A percentile compares a stretch with the other conserved stretches of the same genome.
These are phyloP conservation scores for Byssochlamys sp. DNA, from an alignment of 2,329 filamentous ascomycete genomes.

Conservation along the genomic window DNA sequence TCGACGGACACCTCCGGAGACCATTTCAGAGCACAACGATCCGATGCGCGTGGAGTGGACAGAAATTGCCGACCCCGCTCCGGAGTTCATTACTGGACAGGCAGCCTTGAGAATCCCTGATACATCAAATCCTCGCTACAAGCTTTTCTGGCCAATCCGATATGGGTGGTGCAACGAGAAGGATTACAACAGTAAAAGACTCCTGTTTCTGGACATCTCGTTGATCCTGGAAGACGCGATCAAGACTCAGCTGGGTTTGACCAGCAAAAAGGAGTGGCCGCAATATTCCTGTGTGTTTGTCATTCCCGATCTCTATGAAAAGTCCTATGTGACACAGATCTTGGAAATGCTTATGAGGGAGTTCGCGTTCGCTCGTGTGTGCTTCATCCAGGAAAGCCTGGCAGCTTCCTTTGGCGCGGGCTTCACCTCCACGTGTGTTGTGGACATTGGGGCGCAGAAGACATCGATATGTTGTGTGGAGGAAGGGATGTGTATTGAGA, in stretches of 20 bases:
- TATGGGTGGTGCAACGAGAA: slow-evolving; percentile 82
- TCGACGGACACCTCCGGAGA: slow-evolving; percentile 68
- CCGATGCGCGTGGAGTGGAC: slow-evolving; percentile 93
- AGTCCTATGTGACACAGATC: slow-evolving; percentile 75
- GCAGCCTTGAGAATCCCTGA: slow-evolving; percentile 81
- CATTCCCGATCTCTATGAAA: slow-evolving; percentile 93
- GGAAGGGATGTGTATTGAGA: slow-evolving; percentile 87
- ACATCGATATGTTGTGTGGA: slow-evolving; percentile 95
- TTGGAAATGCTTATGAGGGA: slow-evolving; percentile 78
- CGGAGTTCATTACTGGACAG: slow-evolving; percentile 69
- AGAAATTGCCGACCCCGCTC: slow-evolving; percentile 59
- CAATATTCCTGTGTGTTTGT: slow-evolving; percentile 96
- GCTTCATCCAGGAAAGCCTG: slow-evolving; percentile 91
- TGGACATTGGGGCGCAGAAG: slow-evolving; percentile 94
- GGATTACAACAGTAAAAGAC: slow-evolving; percentile 70
- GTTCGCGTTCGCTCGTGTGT: slow-evolving; percentile 80
- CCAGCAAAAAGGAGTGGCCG: slow-evolving; percentile 67
- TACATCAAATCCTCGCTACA: slow-evolving; percentile 77
- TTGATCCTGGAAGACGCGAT: slow-evolving; percentile 79
- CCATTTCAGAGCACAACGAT: slow-evolving; percentile 90
- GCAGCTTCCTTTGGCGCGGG: slow-evolving; percentile 91
- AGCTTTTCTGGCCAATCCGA: slow-evolving; percentile 82
- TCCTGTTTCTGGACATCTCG: slow-evolving; percentile 78
- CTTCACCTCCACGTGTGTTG: slow-evolving; percentile 85
- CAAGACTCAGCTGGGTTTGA: slow-evolving; percentile 70